Percentiles rank a stretch among this genome's conserved stretches.
phyloP scores from a whole-genome alignment of 352 stramenopile genomes.

The Thraustochytrium striatum region DNA sequence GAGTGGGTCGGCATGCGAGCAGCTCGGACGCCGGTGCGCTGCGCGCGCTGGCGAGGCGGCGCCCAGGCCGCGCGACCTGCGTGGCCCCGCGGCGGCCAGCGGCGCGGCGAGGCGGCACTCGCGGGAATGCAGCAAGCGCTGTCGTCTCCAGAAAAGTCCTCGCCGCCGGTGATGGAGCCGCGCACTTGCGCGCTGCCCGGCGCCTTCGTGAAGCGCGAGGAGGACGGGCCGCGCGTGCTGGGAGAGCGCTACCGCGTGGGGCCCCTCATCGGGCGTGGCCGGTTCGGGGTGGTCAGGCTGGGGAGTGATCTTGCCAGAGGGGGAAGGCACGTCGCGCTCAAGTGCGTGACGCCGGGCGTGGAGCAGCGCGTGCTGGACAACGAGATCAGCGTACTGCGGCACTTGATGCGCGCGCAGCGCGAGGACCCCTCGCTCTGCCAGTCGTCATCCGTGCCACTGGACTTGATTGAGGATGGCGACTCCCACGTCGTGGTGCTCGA shows the following conservation, averaged over 20 bases:
- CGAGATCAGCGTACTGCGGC: conserved; percentile 7
- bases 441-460: not conserved
- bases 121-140: not conserved
- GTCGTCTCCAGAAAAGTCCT: not conserved
- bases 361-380: conserved; percentile 14
- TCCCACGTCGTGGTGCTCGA: conserved; percentile 14
- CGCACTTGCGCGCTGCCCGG: not conserved
- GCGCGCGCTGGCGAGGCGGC: too few species aligned
- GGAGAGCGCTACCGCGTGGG: conserved; percentile 19
- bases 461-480: conserved; percentile 16
- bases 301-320: not conserved
- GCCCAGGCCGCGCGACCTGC: not conserved
- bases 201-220: not conserved
- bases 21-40: too few species aligned
- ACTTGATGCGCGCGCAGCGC: not conserved
- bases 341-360: conserved; percentile 16
- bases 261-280: conserved; percentile 20
- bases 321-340: conserved; percentile 15
- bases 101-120: too few species aligned
- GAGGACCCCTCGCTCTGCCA: not conserved
- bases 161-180: not conserved
- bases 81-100: too few species aligned
- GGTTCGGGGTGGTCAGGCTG: conserved; percentile 32
- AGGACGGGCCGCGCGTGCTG: not conserved
- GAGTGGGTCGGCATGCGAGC: too few species aligned